phyloP scores from a whole-genome alignment of 257 asterid species.

The Lantana camara region DNA sequence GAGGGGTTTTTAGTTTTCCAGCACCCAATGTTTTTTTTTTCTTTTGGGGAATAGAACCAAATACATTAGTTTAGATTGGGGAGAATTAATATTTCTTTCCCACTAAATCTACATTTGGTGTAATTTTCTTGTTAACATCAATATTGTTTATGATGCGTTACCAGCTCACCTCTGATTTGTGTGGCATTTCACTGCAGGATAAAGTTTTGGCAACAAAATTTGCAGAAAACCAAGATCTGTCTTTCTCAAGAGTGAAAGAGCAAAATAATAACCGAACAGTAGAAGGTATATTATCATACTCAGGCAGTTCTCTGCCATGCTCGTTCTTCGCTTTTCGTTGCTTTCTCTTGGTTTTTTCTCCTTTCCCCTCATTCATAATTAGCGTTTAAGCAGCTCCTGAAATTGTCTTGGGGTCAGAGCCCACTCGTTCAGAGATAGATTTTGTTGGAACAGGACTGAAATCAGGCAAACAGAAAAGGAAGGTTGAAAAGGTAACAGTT shows the following conservation, averaged over 20 bases:
- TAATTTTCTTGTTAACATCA: conserved; percentile 3
- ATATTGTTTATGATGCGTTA: conserved; percentile 4
- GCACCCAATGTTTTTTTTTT: background rate
- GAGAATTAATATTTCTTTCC: background rate
- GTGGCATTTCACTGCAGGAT: conserved; percentile 34
- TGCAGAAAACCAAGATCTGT: conserved; percentile 28
- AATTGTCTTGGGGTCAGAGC: conserved; percentile 39
- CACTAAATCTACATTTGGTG: conserved; percentile 5
- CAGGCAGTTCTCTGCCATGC: conserved; percentile 44
- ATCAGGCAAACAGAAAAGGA: conserved; percentile 56
- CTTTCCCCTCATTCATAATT: conserved; percentile 22
- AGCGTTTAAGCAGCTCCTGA: conserved; percentile 46
- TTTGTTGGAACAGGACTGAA: conserved; percentile 35
- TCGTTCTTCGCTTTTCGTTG: background rate
- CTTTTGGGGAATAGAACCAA: background rate
- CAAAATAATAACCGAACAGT: conserved; percentile 34
- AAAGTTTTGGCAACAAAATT: conserved; percentile 10
- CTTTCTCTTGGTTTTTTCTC: conserved; percentile 16
- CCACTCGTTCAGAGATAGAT: conserved; percentile 42
- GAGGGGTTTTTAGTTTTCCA: background rate
- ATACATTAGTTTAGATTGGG: conserved; percentile 17
- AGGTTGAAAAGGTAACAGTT: conserved; percentile 63
- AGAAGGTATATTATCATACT: conserved; percentile 35
- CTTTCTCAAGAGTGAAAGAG: conserved; percentile 28
- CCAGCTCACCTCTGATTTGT: conserved; percentile 16